Conservation (phyloP, 2,329 filamentous ascomycete species). For the Ophiostoma novo-ulmi region DNA sequence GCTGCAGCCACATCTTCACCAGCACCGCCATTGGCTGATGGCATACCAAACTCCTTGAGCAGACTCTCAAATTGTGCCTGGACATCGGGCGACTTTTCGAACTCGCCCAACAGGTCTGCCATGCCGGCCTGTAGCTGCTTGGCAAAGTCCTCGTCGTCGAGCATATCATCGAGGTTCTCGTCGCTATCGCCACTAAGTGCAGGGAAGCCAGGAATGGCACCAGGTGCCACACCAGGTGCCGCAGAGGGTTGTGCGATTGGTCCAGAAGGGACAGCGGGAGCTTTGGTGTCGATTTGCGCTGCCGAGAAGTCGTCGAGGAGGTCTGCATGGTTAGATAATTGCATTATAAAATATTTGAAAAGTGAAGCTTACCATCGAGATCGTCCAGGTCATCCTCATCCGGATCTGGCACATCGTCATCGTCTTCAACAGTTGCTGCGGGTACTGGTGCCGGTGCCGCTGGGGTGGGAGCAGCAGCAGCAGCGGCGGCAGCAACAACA, state of each 20-base stretch:
- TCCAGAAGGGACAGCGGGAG: constrained; percentile 31
- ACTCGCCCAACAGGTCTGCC: constrained; percentile 71
- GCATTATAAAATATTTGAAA: not conserved
- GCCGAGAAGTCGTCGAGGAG: constrained; percentile 87
- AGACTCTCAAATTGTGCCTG: constrained; percentile 73
- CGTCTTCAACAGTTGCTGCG: constrained; percentile 29
- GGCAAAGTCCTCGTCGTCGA: constrained; percentile 72
- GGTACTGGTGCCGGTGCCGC: constrained; percentile 9
- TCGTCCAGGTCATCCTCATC: constrained; percentile 92
- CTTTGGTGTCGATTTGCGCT: constrained; percentile 51
- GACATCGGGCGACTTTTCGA: constrained; percentile 65
- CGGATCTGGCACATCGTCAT: constrained; percentile 69
- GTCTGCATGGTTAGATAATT: constrained; percentile 48
- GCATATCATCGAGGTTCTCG: constrained; percentile 37
- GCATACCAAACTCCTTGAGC: constrained; percentile 61
- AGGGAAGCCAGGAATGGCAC: constrained; percentile 22
- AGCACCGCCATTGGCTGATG: not conserved
- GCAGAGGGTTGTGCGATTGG: constrained; percentile 27
- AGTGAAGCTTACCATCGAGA: constrained; percentile 64
- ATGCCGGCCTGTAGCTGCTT: constrained; percentile 86
- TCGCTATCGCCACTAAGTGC: constrained; percentile 28
- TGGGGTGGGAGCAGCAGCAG: not conserved
- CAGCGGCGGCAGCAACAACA: not conserved
- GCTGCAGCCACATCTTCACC: constrained; percentile 29
- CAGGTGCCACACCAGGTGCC: constrained; percentile 9